Conservation (phyloP, 768 basidiomycete species). For the Panus rudis region DNA sequence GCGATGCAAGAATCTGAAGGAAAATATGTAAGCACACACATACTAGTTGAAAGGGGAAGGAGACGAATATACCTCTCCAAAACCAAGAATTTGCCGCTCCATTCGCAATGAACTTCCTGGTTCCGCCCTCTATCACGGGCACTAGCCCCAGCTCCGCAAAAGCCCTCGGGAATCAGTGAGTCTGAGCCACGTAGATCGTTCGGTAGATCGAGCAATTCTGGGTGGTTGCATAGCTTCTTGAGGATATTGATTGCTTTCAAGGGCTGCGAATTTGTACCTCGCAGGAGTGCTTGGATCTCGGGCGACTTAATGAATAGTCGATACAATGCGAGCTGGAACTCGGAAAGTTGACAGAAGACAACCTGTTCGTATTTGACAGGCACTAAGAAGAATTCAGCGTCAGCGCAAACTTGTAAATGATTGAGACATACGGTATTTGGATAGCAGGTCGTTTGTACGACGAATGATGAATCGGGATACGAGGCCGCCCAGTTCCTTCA, state of each 20-base stretch:
- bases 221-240: slow-evolving; percentile 95
- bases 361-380: slow-evolving; percentile 99
- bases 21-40: neutral
- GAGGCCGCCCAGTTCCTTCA: slow-evolving; percentile 82
- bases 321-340: slow-evolving; percentile 81
- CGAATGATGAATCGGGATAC: slow-evolving; percentile 94
- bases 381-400: slow-evolving; percentile 40
- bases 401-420: slow-evolving; percentile 1
- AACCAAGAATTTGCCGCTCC: slow-evolving; percentile 89
- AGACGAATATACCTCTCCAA: slow-evolving; percentile 64
- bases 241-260: slow-evolving; percentile 92
- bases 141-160: slow-evolving; percentile 45
- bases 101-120: slow-evolving; percentile 61
- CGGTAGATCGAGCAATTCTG: slow-evolving; percentile 82
- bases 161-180: slow-evolving; percentile 73
- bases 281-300: slow-evolving; percentile 83
- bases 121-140: slow-evolving; percentile 38
- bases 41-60: neutral
- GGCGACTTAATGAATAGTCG: slow-evolving; percentile 88
- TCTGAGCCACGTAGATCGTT: slow-evolving; percentile 80
- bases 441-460: slow-evolving; percentile 87
- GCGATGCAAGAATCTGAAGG: slow-evolving; percentile 73
- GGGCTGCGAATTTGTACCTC: slow-evolving; percentile 87
- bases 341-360: slow-evolving; percentile 83
- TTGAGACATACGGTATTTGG: slow-evolving; percentile 76